These are phyloP conservation scores for Naegleria gruberi DNA, from an alignment of 208 protist species.

Conservation along the genomic window DNA sequence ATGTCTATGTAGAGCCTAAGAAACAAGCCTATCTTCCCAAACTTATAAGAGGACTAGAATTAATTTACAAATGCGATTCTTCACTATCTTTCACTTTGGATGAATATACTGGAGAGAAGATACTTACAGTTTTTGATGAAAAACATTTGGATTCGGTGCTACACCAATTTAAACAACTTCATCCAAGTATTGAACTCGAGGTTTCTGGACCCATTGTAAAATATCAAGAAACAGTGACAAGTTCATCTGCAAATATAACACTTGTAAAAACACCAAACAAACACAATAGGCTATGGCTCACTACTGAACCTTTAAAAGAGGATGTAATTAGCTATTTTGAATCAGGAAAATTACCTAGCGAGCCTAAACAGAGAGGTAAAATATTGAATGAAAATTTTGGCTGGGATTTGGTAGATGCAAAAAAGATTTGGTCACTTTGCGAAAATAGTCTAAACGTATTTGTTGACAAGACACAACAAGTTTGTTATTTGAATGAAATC, in stretches of 20 bases:
- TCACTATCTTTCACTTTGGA: conserved; percentile 28
- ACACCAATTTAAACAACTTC: conserved; percentile 44
- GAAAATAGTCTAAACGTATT: conserved; percentile 48
- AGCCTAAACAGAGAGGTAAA: conserved; percentile 43
- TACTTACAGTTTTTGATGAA: conserved; percentile 54
- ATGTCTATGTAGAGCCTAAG: conserved; percentile 47
- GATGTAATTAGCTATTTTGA: conserved; percentile 45
- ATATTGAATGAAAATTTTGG: conserved; percentile 51
- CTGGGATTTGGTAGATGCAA: conserved; percentile 51
- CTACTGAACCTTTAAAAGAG: conserved; percentile 33
- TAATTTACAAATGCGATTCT: conserved; percentile 59
- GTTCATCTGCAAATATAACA: neutral
- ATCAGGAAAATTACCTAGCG: conserved; percentile 5
- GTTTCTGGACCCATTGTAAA: conserved; percentile 47
- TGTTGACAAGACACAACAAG: conserved; percentile 41
- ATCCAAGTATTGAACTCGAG: conserved; percentile 29
- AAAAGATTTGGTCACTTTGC: conserved; percentile 38
- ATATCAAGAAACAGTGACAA: conserved; percentile 48
- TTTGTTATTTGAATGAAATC: conserved; percentile 46
- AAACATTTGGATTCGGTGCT: conserved; percentile 54
- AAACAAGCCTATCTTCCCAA: conserved; percentile 55
- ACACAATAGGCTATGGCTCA: conserved; percentile 48
- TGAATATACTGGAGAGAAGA: conserved; percentile 42
- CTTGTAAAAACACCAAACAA: conserved; percentile 56
- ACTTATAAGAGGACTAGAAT: conserved; percentile 62